Evolutionary conservation across 495 filamentous ascomycete species (phyloP), one percentile per base, ranked within the genome.

Genomic region (Sordaria brevicollis): DNA sequence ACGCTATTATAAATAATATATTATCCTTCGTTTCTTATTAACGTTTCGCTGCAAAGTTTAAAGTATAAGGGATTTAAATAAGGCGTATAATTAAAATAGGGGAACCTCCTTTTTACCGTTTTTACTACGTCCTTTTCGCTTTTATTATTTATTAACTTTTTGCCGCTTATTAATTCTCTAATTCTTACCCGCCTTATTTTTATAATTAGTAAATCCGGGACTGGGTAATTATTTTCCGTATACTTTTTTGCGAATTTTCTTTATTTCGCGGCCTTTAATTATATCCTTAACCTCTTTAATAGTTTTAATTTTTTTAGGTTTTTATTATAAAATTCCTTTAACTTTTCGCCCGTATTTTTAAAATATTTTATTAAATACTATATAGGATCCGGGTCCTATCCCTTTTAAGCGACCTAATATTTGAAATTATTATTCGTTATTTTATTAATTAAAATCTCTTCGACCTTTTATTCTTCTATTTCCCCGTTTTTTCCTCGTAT

Each of bases 401-500:
- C 57, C 17, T 35, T 31, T 62, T 36, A 70, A 19, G 65, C 35
- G 3, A 38, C 68, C 37, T 70, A 36, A 37, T 70, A 70, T 37
- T 66, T 10, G 13, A 70, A 38, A 13, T 70, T 70, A 17, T 62
- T 36, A 19, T 70, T 34, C 8, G 39, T n/a, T 3, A 33, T 38
- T 6, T 62, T 49, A n/a, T 36, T 65, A 8, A 62, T 35, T 8
- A 70, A 19, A 31, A 70, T 66, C 34, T 19, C 41, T 8, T 70
- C 35, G 10, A 70, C 68, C 49, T 70, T 62, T 62, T 36, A 70
- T 66, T 66, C 49, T 19, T 39, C 57, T n/a, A n/a, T n/a, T n/a
- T n/a, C n/a, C n/a, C n/a, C n/a, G n/a, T n/a, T n/a, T 19, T 54
- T 21, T 2, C 68, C 35, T 29, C 66, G 21, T 2, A 71, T 33